A percentile compares a stretch with the other conserved stretches of the same genome.
Conservation (phyloP, 495 filamentous ascomycete genomes). For the Aspergillus haitiensis region DNA sequence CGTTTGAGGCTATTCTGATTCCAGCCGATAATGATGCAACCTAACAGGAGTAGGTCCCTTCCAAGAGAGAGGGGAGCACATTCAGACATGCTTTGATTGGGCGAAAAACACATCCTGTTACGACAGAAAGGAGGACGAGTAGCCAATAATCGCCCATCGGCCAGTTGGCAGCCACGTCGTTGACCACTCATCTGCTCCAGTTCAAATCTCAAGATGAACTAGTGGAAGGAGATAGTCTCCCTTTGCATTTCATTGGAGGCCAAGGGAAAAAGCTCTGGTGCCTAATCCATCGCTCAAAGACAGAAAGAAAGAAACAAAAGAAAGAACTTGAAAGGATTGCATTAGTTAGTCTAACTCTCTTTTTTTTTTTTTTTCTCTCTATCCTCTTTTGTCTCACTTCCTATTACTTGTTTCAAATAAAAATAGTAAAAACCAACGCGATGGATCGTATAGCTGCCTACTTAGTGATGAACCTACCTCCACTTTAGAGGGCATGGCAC, state of each 20-base stretch:
- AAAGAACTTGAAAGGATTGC: too few relatives aligned
- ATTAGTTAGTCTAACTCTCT: too few relatives aligned
- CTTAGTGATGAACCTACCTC: too few relatives aligned
- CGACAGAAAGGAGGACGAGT: background rate
- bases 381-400: too few relatives aligned
- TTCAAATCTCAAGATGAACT: background rate
- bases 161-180: constrained; percentile 5
- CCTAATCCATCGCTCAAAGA: too few relatives aligned
- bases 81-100: background rate
- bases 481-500: too few relatives aligned
- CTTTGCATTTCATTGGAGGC: background rate
- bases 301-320: too few relatives aligned
- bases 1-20: constrained; percentile 2
- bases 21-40: background rate
- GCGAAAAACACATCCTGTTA: background rate
- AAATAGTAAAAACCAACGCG: too few relatives aligned
- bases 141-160: background rate
- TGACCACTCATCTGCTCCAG: background rate
- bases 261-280: background rate
- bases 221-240: background rate
- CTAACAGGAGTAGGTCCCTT: background rate
- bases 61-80: background rate
- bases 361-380: too few relatives aligned
- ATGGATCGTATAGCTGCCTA: too few relatives aligned
- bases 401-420: too few relatives aligned